Conservation (phyloP, 2,329 filamentous ascomycete genomes). For the Decorospora gaudefroyi region DNA sequence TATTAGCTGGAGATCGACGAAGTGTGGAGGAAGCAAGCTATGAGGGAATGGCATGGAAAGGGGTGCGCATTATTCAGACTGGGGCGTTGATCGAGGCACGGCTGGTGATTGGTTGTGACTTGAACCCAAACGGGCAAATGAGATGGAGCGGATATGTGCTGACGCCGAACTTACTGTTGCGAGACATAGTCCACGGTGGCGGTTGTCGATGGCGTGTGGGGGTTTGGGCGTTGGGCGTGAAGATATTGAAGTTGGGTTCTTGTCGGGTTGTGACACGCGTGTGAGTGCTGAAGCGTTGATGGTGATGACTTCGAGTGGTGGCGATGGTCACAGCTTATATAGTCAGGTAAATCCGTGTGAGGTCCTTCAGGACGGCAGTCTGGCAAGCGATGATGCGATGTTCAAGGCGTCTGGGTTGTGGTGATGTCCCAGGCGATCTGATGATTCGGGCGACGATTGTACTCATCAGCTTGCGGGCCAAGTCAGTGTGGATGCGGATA, state of each 20-base stretch:
- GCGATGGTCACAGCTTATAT: neutral
- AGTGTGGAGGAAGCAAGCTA: neutral
- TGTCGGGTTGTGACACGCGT: neutral
- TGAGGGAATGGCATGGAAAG: neutral
- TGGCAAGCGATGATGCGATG: neutral
- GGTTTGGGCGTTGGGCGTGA: neutral
- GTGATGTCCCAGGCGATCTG: conserved; percentile 14
- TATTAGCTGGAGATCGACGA: conserved; percentile 3
- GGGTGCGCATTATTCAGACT: neutral
- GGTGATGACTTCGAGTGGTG: neutral
- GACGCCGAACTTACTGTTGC: conserved; percentile 8
- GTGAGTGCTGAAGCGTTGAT: neutral
- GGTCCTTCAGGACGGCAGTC: neutral
- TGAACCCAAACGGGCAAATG: neutral
- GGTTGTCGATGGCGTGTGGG: neutral
- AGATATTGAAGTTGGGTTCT: neutral
- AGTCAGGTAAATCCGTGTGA: neutral
- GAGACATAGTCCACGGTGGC: conserved; percentile 10
- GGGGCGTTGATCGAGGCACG: neutral
- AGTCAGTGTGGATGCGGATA: conserved; percentile 4
- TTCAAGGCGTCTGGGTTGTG: conserved; percentile 5
- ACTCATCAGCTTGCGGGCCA: conserved; percentile 4
- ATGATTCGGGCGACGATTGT: neutral
- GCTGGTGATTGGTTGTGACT: neutral
- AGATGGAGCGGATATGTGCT: neutral